Evolutionary conservation across 345 rosid species (phyloP).

Genomic region (Tarenaya hassleriana): DNA sequence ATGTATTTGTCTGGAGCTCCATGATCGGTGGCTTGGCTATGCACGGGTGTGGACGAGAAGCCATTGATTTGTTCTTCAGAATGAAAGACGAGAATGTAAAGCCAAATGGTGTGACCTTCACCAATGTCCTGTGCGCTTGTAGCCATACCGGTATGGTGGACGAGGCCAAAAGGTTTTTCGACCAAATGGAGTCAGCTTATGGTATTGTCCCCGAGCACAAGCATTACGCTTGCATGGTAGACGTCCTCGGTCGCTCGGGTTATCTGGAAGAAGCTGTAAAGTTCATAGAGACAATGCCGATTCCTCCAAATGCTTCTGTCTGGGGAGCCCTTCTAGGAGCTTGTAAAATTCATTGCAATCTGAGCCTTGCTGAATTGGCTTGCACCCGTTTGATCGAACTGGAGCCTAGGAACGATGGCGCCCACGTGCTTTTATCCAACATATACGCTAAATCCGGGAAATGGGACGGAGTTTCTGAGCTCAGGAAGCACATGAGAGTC

Average conservation of each 20-base stretch:
- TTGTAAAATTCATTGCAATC: slow-evolving; percentile 55
- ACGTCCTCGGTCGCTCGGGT: slow-evolving; percentile 68
- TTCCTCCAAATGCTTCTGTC: slow-evolving; percentile 43
- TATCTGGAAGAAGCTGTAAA: slow-evolving; percentile 54
- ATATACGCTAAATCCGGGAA: slow-evolving; percentile 56
- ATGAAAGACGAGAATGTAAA: slow-evolving; percentile 49
- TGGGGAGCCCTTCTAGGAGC: slow-evolving; percentile 80
- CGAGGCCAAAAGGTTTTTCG: slow-evolving; percentile 47
- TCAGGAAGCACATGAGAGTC: slow-evolving; percentile 62
- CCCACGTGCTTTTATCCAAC: slow-evolving; percentile 59
- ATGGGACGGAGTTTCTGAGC: slow-evolving; percentile 50
- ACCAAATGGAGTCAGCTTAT: slow-evolving; percentile 41
- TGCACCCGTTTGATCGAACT: slow-evolving; percentile 47
- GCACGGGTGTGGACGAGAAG: slow-evolving; percentile 58
- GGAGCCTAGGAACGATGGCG: slow-evolving; percentile 56
- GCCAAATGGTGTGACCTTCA: slow-evolving; percentile 65
- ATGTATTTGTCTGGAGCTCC: slow-evolving; percentile 68
- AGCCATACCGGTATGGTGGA: slow-evolving; percentile 63
- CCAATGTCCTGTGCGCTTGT: slow-evolving; percentile 59
- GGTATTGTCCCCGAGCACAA: slow-evolving; percentile 51
- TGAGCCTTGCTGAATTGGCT: slow-evolving; percentile 57
- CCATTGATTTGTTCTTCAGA: slow-evolving; percentile 44
- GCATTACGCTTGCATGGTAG: slow-evolving; percentile 73
- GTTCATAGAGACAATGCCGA: slow-evolving; percentile 55
- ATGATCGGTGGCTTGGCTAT: slow-evolving; percentile 73